Evolutionary conservation across 2,329 filamentous ascomycete species (phyloP), one percentile per base, ranked within the genome.

Genomic region (Apiospora aurea): DNA sequence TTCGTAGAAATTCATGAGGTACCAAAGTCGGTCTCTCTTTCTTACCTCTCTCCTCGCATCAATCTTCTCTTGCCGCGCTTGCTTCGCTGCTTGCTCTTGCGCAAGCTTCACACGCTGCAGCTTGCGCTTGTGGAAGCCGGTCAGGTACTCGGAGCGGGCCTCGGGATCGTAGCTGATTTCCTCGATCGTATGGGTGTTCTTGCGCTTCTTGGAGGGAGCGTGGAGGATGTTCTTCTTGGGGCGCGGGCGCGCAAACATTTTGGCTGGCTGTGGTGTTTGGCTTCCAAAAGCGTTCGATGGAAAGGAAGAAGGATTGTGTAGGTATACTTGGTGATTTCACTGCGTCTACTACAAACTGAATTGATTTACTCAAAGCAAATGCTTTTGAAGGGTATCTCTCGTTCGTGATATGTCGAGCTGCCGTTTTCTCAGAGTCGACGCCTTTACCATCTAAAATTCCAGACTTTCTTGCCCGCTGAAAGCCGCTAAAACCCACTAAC

Each of bases 91-190:
- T 76, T 93, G 87, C 76, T 96, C 94, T 79, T 96, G 93, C 1
- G 96, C 96, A 82, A 92, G 87, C 84, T 97, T 97, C 76, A 92
- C 91, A 49, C 96, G 89, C 81, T 94, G 93, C 70, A 93, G 85
- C 82, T 98, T 98, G 82, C 96, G 92, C 87, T 98, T 99, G 86
- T 96, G 95, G 83, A 99, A 99, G 2, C 96, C 96, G 0, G 95
- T 98, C 72, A 99, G 87, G 80, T 94, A 99, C 79, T 98, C 95
- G 75, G 93, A 86, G 75, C 96, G 92, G 66, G 93, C 93, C 73
- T 88, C 87, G 73, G 88, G 84, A 84, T 99, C 95, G 84, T 98
- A 99, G 70, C 86, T 90, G 81, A 99, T 92, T 81, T 97, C 94
- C 79, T 95, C 94, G 73, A 94, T 86, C 51, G 86, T 83, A 66